Evolutionary conservation across 495 filamentous ascomycete species (phyloP).

Genomic region (Neurospora sp.): DNA sequence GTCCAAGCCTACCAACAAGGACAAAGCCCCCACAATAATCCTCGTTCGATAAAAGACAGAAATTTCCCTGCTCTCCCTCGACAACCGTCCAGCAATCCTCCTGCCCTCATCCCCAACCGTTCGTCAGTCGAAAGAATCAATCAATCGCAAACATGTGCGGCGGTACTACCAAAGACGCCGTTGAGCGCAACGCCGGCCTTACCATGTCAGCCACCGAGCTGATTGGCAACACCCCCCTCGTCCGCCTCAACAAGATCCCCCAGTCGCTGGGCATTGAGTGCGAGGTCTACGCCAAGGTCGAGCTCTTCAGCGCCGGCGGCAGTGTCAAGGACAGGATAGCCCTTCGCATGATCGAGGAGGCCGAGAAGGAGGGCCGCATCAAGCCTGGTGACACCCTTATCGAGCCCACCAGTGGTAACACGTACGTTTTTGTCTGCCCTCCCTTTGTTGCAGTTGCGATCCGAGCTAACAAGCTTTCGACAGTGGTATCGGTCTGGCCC

Average conservation of each 20-base stretch:
- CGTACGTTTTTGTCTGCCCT: slow-evolving; percentile 49
- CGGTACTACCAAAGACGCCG: slow-evolving; percentile 4
- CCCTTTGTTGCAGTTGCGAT: background rate
- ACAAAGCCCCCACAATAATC: background rate
- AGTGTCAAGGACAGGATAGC: slow-evolving; percentile 98
- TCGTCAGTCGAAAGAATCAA: background rate
- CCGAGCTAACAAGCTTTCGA: slow-evolving; percentile 10
- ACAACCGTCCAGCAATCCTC: background rate
- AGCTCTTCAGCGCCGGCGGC: slow-evolving; percentile 95
- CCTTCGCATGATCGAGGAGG: slow-evolving; percentile 93
- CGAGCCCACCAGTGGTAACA: slow-evolving; percentile 96
- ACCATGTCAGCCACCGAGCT: slow-evolving; percentile 40
- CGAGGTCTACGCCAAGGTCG: slow-evolving; percentile 87
- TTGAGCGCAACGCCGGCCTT: slow-evolving; percentile 15
- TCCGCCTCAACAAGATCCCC: slow-evolving; percentile 83
- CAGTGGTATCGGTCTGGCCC: slow-evolving; percentile 85
- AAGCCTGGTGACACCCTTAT: slow-evolving; percentile 96
- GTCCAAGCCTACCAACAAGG: background rate
- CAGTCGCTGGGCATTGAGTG: slow-evolving; percentile 80
- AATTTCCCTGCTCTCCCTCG: background rate
- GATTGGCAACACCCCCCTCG: slow-evolving; percentile 92
- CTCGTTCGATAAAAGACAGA: background rate
- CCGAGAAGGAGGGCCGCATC: slow-evolving; percentile 81
- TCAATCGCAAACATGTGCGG: slow-evolving; percentile 12
- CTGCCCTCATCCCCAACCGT: background rate